phyloP scores from a whole-genome alignment of 495 filamentous ascomycete genomes.

The Penicillium bialowiezense region DNA sequence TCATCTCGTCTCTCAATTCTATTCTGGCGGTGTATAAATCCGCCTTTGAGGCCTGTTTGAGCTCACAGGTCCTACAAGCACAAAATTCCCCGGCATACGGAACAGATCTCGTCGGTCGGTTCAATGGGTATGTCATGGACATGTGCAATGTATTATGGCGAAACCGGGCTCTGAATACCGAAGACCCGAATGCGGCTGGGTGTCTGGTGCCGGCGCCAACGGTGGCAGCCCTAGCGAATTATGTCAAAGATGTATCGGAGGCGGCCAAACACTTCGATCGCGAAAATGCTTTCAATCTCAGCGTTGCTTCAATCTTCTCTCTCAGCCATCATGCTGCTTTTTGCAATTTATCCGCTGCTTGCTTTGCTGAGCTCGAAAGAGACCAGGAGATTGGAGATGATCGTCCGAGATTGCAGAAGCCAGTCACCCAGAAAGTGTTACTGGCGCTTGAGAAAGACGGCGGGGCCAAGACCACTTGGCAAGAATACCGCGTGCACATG shows the following conservation, averaged over 20 bases:
- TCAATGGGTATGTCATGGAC: constrained; percentile 89
- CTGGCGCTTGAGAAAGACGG: constrained; percentile 61
- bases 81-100: constrained; percentile 37
- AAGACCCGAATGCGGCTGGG: constrained; percentile 68
- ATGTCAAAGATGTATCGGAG: constrained; percentile 40
- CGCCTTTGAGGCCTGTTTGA: constrained; percentile 68
- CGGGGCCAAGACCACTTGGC: constrained; percentile 66
- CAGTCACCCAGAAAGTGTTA: constrained; percentile 68
- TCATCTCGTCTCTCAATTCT: constrained; percentile 68
- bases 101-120: constrained; percentile 57
- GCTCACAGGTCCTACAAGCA: constrained; percentile 29
- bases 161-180: constrained; percentile 64
- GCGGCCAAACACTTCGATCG: constrained; percentile 31
- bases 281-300: constrained; percentile 39
- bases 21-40: constrained; percentile 67
- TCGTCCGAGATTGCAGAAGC: constrained; percentile 63
- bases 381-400: constrained; percentile 56
- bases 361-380: constrained; percentile 56
- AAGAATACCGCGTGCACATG: constrained; percentile 73
- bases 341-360: constrained; percentile 62
- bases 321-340: constrained; percentile 67
- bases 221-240: constrained; percentile 45
- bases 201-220: constrained; percentile 60
- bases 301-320: constrained; percentile 60
- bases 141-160: constrained; percentile 85